These are phyloP conservation scores for Populus davidiana DNA, from an alignment of 345 rosid genomes.

Conservation along the genomic window DNA sequence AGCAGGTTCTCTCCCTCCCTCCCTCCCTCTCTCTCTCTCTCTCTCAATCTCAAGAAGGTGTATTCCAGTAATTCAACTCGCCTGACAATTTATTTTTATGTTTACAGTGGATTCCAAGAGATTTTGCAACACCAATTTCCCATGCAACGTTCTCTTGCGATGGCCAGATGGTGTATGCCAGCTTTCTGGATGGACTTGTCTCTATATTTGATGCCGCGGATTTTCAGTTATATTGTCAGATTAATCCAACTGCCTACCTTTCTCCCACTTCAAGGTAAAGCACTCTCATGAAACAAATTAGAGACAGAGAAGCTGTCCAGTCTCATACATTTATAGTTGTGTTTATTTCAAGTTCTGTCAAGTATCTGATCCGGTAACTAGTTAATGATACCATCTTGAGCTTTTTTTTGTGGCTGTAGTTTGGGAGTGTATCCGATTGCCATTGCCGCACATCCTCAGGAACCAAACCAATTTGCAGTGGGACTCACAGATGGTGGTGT, in stretches of 20 bases:
- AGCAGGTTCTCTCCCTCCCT: conserved; percentile 22
- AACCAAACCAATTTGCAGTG: conserved; percentile 41
- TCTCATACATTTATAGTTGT: not conserved
- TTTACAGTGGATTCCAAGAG: conserved; percentile 32
- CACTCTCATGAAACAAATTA: not conserved
- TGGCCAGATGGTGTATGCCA: conserved; percentile 35
- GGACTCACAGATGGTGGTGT: conserved; percentile 40
- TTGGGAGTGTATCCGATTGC: conserved; percentile 19
- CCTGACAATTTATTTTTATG: not conserved
- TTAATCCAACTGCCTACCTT: conserved; percentile 23
- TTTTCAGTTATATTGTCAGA: conserved; percentile 28
- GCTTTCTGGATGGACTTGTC: conserved; percentile 39
- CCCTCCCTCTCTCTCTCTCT: not conserved
- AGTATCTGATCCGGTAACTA: not conserved
- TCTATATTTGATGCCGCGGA: conserved; percentile 30
- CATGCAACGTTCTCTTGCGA: conserved; percentile 45
- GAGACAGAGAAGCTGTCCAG: not conserved
- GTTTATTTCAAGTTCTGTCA: not conserved
- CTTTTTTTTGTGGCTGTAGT: conserved; percentile 19
- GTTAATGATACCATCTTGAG: not conserved
- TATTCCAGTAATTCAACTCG: not conserved
- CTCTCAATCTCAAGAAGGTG: not conserved
- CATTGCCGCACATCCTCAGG: conserved; percentile 40
- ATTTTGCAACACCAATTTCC: conserved; percentile 20
- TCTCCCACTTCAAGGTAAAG: conserved; percentile 28